phyloP scores from a whole-genome alignment of 2,329 filamentous ascomycete genomes.

The Pestalotiopsis fici region DNA sequence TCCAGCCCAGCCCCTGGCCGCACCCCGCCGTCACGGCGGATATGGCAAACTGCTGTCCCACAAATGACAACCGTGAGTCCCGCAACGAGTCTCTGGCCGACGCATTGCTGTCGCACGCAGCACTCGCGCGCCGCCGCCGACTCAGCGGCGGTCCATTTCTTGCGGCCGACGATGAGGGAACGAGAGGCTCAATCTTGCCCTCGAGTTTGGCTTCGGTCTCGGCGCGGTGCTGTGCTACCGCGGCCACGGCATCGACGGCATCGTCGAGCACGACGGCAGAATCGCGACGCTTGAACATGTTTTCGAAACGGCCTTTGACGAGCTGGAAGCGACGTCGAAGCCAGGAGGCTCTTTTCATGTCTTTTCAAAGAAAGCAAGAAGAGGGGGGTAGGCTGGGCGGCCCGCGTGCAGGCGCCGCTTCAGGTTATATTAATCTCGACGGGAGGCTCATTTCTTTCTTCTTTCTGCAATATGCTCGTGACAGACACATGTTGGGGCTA shows the following conservation, averaged over 20 bases:
- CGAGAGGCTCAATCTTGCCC: neutral
- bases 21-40: neutral
- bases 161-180: neutral
- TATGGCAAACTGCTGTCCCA: slow-evolving; percentile 1
- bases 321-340: slow-evolving; percentile 2
- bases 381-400: neutral
- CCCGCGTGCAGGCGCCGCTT: neutral
- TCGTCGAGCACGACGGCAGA: slow-evolving; percentile 1
- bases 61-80: neutral
- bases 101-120: neutral
- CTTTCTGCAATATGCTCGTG: neutral
- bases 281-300: neutral
- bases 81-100: neutral
- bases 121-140: neutral
- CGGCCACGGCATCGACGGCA: neutral
- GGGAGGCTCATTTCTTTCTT: neutral
- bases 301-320: neutral
- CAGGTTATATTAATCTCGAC: neutral
- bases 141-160: neutral
- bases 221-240: slow-evolving; percentile 1
- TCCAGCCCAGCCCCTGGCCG: neutral
- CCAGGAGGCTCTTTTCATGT: neutral
- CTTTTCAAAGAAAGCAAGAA: neutral
- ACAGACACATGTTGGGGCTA: slow-evolving; percentile 6
- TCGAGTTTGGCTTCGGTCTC: slow-evolving; percentile 2